Conservation (phyloP, 2,329 filamentous ascomycete genomes). For the Cercospora zeae-maydis region DNA sequence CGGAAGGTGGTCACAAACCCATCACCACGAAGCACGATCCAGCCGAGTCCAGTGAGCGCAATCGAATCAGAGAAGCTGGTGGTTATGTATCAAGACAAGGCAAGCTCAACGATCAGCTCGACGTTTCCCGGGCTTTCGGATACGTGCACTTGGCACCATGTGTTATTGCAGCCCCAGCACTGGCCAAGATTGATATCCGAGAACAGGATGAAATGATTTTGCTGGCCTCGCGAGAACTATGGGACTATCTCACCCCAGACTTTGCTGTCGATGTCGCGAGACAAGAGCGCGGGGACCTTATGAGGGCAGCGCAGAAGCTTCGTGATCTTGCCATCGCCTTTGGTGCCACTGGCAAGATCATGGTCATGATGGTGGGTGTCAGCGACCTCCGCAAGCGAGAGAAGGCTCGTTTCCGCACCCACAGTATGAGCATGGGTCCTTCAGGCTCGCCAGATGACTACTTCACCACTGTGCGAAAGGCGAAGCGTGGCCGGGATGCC, state of each 20-base stretch:
- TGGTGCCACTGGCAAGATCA: constrained; percentile 88
- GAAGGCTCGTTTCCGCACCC: constrained; percentile 68
- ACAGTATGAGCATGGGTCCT: constrained; percentile 81
- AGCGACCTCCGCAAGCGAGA: constrained; percentile 85
- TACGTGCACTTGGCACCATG: constrained; percentile 90
- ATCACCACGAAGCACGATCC: constrained; percentile 92
- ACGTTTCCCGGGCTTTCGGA: constrained; percentile 91
- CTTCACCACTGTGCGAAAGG: constrained; percentile 60
- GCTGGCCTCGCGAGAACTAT: constrained; percentile 85
- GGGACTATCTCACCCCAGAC: constrained; percentile 88
- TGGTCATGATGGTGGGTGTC: constrained; percentile 98
- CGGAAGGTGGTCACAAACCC: constrained; percentile 76
- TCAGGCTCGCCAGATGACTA: constrained; percentile 70
- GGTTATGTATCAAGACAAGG: constrained; percentile 95
- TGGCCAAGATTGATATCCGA: constrained; percentile 71
- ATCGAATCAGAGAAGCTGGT: constrained; percentile 87
- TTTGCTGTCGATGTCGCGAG: constrained; percentile 88
- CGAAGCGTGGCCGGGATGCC: constrained; percentile 56
- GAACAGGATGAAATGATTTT: constrained; percentile 93
- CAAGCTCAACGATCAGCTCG: constrained; percentile 83
- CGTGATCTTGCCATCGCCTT: constrained; percentile 94
- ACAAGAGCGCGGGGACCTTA: constrained; percentile 81
- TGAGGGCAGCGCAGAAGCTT: constrained; percentile 91
- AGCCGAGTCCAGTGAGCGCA: constrained; percentile 75
- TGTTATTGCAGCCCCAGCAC: constrained; percentile 84